Base-by-base conservation (phyloP, 2,329 filamentous ascomycete species). In the Aspergillus texensis region DNA sequence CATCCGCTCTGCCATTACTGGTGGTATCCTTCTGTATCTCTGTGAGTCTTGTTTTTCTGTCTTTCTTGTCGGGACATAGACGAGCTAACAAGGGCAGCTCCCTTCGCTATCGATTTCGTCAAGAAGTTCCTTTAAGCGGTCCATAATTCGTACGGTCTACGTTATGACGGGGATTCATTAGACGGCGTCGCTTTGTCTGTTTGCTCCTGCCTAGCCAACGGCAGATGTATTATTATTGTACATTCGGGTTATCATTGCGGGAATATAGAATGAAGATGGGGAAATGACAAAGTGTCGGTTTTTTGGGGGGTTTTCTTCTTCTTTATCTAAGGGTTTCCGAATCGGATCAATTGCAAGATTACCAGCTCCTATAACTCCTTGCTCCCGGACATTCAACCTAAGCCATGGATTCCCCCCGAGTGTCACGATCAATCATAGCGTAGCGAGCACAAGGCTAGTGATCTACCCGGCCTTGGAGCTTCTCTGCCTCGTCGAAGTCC, bases 1-100 rank as follows among this genome's bases (percentile, higher is more conserved):
- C 52, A 79, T 89, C 70, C 83, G 84, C 73, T 80, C 81, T 74
- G 85, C 85, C 57, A 74, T 84, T 63, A 80, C 81, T 52, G 82
- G 83, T 60, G 86, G 85, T 68, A 74, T 85, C 57, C 75, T 88
- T 32, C 82, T 89, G 57, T 89, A 89, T 77, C 81, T 89, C 57
- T 88, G 87, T 89, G 83, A 67, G 86, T 72, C 1, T 34, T 48
- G 19, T 43, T 10, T n/a, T 21, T 26, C 32, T 12, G 3, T 55
- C 21, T 53, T 52, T 30, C 8, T 53, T 34, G 11, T 12, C 26
- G 9, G 4, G 19, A 28, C 12, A 21, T n/a, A 45, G 34, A 11
- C 28, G 8, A 46, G 26, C 52, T 62, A 24, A 46, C 28, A 32
- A 28, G 41, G 10, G 50, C 60, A 84, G 82, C 81, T 52, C 82